Evolutionary conservation across 1,284 basidiomycete species (phyloP).

Genomic region (Ustilago sp.): DNA sequence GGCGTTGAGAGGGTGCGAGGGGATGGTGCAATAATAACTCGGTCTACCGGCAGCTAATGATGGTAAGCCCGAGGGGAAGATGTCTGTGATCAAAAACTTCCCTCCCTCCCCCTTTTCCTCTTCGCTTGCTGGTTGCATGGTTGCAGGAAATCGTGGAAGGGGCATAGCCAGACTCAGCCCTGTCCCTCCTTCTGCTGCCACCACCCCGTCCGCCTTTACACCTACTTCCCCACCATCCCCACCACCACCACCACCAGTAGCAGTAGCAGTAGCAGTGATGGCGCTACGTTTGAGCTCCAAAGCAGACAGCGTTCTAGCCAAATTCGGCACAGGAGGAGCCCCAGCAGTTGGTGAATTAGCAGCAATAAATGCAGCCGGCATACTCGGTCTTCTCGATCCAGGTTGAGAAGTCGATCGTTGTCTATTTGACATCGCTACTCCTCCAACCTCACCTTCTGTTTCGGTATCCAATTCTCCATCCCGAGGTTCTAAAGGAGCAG

Average conservation of each 20-base stretch:
- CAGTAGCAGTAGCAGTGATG: constrained; percentile 1
- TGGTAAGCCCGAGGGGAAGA: constrained; percentile 57
- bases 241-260: too few species aligned
- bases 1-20: background rate
- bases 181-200: background rate
- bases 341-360: constrained; percentile 9
- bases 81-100: constrained; percentile 40
- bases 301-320: constrained; percentile 52
- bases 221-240: too few species aligned
- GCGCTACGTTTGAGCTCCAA: constrained; percentile 25
- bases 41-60: constrained; percentile 50
- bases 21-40: constrained; percentile 41
- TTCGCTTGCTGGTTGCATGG: background rate
- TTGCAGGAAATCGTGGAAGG: constrained; percentile 16
- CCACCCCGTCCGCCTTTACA: too few species aligned
- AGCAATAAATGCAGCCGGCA: constrained; percentile 49
- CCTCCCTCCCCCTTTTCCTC: background rate
- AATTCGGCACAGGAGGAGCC: constrained; percentile 48
- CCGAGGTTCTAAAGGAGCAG: background rate
- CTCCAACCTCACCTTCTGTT: constrained; percentile 2
- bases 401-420: constrained; percentile 58
- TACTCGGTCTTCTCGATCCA: constrained; percentile 46
- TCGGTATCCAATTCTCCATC: constrained; percentile 9
- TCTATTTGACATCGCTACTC: constrained; percentile 21
- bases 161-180: constrained; percentile 28